phyloP scores from a whole-genome alignment of 768 basidiomycete genomes.

The Lactifluus pinguis region DNA sequence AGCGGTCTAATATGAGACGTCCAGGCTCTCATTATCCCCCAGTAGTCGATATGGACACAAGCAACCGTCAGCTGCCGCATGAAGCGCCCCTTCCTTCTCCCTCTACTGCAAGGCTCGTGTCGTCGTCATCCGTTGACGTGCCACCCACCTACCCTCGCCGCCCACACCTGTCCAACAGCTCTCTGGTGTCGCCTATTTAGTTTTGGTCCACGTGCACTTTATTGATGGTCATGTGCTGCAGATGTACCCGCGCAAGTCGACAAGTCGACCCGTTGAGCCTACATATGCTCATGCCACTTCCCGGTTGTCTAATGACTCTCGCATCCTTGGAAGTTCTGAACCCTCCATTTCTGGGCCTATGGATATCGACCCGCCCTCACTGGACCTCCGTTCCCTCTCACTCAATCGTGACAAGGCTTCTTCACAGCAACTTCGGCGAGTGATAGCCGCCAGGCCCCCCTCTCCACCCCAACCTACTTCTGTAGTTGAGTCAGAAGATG shows the following conservation, averaged over 20 bases:
- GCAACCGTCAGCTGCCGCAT: background rate
- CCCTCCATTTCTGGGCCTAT: background rate
- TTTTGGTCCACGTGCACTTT: background rate
- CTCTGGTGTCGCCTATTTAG: background rate
- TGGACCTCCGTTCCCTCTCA: constrained; percentile 13
- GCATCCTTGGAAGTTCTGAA: background rate
- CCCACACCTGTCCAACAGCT: background rate
- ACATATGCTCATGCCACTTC: background rate
- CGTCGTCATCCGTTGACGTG: background rate
- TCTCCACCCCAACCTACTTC: background rate
- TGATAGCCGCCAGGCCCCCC: background rate
- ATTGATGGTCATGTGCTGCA: background rate
- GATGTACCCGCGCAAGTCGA: background rate
- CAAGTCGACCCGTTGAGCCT: background rate
- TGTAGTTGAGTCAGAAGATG: background rate
- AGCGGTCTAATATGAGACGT: background rate
- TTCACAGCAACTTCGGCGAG: background rate
- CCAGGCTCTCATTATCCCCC: background rate
- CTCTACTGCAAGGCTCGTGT: background rate
- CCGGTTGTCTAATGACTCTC: background rate
- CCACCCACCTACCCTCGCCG: background rate
- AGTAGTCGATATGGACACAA: background rate
- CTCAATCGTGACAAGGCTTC: background rate
- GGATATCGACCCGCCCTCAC: constrained; percentile 2
- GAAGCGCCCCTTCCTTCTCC: background rate